Conservation (phyloP, 805 yeast species). For the Blastobotrys parvus region DNA sequence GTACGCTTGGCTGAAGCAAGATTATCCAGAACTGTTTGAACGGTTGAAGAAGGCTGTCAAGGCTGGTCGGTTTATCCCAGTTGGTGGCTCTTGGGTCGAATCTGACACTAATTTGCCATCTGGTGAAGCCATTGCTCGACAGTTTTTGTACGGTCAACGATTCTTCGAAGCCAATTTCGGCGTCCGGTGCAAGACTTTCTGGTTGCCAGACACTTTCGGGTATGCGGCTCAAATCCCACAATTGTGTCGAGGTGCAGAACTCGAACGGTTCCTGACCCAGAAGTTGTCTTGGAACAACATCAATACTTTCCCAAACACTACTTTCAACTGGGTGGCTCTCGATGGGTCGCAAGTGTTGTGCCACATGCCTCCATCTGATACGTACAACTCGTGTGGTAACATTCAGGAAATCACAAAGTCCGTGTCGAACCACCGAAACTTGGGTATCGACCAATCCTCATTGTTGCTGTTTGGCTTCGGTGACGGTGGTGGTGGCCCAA, state of each 20-base stretch:
- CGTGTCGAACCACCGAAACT: slow-evolving; percentile 69
- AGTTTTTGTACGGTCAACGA: slow-evolving; percentile 83
- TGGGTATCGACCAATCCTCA: slow-evolving; percentile 71
- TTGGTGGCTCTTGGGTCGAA: slow-evolving; percentile 99
- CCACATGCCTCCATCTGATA: slow-evolving; percentile 97
- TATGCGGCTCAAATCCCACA: slow-evolving; percentile 95
- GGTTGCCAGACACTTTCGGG: slow-evolving; percentile 98
- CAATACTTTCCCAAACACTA: slow-evolving; percentile 79
- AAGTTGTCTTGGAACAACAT: slow-evolving; percentile 96
- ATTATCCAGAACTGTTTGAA: slow-evolving; percentile 74
- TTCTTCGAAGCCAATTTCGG: slow-evolving; percentile 79
- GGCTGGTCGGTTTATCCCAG: slow-evolving; percentile 72
- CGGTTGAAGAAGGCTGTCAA: slow-evolving; percentile 51
- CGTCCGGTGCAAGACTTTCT: slow-evolving; percentile 60
- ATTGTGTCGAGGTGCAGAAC: slow-evolving; percentile 74
- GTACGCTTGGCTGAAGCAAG: slow-evolving; percentile 81
- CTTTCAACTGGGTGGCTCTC: slow-evolving; percentile 92
- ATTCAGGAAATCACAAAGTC: slow-evolving; percentile 86
- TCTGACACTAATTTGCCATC: slow-evolving; percentile 91
- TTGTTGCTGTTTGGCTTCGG: slow-evolving; percentile 84
- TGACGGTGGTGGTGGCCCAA: slow-evolving; percentile 99
- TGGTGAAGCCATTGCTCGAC: slow-evolving; percentile 87
- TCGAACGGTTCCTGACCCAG: slow-evolving; percentile 81
- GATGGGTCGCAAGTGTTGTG: slow-evolving; percentile 91
- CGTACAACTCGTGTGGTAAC: slow-evolving; percentile 90